phyloP scores from a whole-genome alignment of 176 grass and related monocot genomes.

The Oryza officinalis region DNA sequence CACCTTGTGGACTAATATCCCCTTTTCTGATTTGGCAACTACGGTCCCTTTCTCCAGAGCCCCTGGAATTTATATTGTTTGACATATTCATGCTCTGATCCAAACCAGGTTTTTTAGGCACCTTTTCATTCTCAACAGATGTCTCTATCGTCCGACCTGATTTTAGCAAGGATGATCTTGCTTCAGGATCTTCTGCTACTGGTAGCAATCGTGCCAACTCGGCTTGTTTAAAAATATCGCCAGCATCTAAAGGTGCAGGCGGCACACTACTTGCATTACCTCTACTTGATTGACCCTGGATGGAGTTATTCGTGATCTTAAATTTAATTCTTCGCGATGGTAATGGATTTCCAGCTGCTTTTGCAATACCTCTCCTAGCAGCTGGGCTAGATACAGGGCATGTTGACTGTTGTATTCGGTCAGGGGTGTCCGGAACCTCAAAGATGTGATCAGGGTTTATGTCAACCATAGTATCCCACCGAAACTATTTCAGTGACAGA shows the following conservation, averaged over 20 bases:
- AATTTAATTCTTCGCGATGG: constrained; percentile 15
- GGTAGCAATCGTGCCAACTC: constrained; percentile 36
- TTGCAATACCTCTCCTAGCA: constrained; percentile 31
- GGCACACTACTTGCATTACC: constrained; percentile 1
- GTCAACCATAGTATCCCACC: constrained; percentile 24
- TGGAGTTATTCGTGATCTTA: constrained; percentile 31
- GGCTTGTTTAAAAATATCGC: constrained; percentile 43
- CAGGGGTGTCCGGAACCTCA: constrained; percentile 79
- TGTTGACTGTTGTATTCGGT: constrained; percentile 44
- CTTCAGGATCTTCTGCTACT: constrained; percentile 25
- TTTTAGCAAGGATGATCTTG: constrained; percentile 6
- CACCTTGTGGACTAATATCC: constrained; percentile 22
- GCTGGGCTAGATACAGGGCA: constrained; percentile 30
- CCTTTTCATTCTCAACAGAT: constrained; percentile 36
- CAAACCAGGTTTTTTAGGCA: constrained; percentile 27
- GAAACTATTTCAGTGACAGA: constrained; percentile 15
- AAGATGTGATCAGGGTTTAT: constrained; percentile 60
- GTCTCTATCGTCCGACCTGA: background rate
- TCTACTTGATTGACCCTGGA: constrained; percentile 29
- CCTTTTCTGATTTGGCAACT: constrained; percentile 26
- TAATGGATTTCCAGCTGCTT: constrained; percentile 18
- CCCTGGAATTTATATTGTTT: constrained; percentile 9
- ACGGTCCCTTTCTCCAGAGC: constrained; percentile 20
- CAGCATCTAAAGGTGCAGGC: constrained; percentile 12
- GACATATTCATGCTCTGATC: constrained; percentile 30